phyloP scores from a whole-genome alignment of 331 rosid genomes.

The Pyrus hybrid region DNA sequence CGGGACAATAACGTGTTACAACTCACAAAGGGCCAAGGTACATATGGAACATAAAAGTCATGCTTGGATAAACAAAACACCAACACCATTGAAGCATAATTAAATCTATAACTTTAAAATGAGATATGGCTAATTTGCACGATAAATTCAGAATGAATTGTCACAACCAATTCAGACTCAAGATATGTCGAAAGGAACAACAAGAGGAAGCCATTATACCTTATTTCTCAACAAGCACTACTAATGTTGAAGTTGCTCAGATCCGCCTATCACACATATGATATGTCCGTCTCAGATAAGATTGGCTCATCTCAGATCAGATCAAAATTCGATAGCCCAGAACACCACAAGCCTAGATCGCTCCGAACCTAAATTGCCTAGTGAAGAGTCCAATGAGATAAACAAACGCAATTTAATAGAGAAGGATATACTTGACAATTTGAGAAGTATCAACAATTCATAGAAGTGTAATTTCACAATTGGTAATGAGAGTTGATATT shows the following conservation, averaged over 20 bases:
- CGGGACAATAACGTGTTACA: not conserved
- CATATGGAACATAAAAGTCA: not conserved
- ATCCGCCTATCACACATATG: too few species aligned
- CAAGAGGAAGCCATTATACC: not conserved
- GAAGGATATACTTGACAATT: too few species aligned
- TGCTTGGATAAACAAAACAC: not conserved
- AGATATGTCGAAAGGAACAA: not conserved
- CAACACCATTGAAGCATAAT: not conserved
- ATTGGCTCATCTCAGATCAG: not conserved
- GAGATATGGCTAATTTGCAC: not conserved
- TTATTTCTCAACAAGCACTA: not conserved
- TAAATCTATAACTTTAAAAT: too few species aligned
- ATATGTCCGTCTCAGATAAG: accelerated
- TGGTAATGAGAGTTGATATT: not conserved
- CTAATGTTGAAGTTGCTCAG: not conserved
- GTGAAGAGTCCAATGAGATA: too few species aligned
- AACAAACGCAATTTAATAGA: too few species aligned
- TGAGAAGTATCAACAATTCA: too few species aligned
- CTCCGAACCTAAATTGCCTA: too few species aligned
- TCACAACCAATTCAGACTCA: not conserved
- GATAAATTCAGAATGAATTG: not conserved
- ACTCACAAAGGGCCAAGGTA: not conserved
- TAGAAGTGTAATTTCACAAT: too few species aligned
- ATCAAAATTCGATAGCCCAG: too few species aligned
- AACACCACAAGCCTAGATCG: not conserved